Base-by-base conservation (phyloP, 1,139 yeast genomes). In the Pichiaceae sp. region DNA sequence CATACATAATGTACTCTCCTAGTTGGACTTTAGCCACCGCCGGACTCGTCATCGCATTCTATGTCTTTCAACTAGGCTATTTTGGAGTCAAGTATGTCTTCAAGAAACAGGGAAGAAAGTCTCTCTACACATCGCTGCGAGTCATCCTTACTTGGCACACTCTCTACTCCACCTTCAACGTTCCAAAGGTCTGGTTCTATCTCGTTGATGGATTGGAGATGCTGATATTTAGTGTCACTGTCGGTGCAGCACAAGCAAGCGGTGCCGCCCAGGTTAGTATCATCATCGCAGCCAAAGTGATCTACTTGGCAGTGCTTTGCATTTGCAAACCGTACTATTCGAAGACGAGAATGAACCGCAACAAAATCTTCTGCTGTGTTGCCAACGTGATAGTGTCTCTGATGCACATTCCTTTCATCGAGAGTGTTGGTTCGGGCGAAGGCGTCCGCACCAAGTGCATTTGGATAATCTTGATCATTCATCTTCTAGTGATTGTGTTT, bases 71-170 rank as follows among this genome's bases (percentile, higher is more conserved):
- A 8, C 34, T 50, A 3, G 5, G 51, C 0, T 67, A 46, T 43
- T 72, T 71, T 43, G 47, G 59, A 2, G 50, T 59, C 41, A 51
- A 36, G 23, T 54, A 46, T 34, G 37, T 52, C 8, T 33, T 53
- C 31, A 19, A 35, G 8, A 43, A 34, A 29, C 36, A 38, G 8
- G 46, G 48, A 11, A 38, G 47, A 29, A 43, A 44, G 16, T 56
- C 56, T 41, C 48, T 74, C 4, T 74, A 72, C 47, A 66, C 75
- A 2, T 70, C 75, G 2, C 59, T 71, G 38, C 66, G 60, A 40
- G 57, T 66, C 3, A 64, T 73, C 33, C 57, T 72, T 38, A 42
- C 64, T 2, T 74, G 78, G 77, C 64, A 70, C 3, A 59, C 59
- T 34, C 50, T 62, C 19, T 74, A 72, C 49, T 62, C 64, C 41